Percentiles rank a stretch among this genome's conserved stretches.
Evolutionary conservation across 2,329 filamentous ascomycete species (phyloP).

Genomic region (Colletotrichum camelliae): DNA sequence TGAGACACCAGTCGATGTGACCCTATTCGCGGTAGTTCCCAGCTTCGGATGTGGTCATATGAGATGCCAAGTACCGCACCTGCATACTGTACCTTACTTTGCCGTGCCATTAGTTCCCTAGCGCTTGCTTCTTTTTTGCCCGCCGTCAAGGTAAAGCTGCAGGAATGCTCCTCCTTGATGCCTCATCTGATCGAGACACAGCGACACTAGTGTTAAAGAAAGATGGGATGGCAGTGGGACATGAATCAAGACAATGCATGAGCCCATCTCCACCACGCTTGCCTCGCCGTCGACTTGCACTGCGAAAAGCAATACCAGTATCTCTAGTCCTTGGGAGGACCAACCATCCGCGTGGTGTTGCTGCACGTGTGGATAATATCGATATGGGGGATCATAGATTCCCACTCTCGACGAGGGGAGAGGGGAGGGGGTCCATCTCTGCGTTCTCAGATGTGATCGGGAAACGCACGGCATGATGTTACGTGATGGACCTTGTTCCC

Average conservation of each 20-base stretch:
- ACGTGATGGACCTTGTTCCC: background rate
- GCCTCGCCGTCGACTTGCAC: background rate
- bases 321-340: background rate
- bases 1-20: conserved; percentile 1
- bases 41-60: background rate
- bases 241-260: conserved; percentile 12
- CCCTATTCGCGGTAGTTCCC: background rate
- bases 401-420: background rate
- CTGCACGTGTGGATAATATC: conserved; percentile 10
- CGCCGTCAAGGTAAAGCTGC: background rate
- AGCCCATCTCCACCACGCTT: background rate
- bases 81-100: background rate
- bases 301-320: background rate
- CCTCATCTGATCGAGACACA: background rate
- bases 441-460: conserved; percentile 3
- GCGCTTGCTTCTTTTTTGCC: background rate
- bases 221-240: background rate
- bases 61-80: background rate
- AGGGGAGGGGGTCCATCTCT: background rate
- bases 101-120: background rate
- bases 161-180: background rate
- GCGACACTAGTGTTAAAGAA: background rate
- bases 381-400: background rate
- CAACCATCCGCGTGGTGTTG: conserved; percentile 1
- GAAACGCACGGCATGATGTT: background rate